These are phyloP conservation scores for Toxoplasma gondii DNA, from an alignment of 169 alveolate species.

Conservation along the genomic window DNA sequence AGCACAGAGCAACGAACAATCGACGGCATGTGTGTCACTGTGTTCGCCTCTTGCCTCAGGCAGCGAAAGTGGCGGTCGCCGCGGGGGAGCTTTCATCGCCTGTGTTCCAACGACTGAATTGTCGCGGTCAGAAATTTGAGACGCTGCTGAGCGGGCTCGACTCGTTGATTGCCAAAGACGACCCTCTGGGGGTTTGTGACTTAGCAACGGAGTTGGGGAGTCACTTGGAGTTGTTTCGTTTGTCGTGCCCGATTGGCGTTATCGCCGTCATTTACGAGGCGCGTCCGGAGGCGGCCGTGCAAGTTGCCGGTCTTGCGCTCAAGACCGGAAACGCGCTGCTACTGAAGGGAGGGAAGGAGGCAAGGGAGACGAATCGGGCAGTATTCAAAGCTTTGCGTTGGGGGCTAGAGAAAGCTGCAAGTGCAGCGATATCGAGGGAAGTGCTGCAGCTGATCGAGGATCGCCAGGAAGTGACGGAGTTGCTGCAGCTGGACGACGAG, in stretches of 20 bases:
- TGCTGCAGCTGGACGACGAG: conserved; percentile 71
- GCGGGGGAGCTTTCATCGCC: background rate
- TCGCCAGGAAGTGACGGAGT: conserved; percentile 72
- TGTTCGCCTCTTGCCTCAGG: background rate
- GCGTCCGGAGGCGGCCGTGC: conserved; percentile 80
- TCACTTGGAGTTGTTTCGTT: conserved; percentile 66
- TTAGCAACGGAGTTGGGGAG: background rate
- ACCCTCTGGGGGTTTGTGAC: conserved; percentile 26
- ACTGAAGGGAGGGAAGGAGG: conserved; percentile 64
- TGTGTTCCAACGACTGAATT: background rate
- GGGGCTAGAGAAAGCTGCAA: conserved; percentile 1
- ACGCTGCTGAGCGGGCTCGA: background rate
- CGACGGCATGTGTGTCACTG: background rate
- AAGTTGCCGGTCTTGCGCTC: conserved; percentile 74
- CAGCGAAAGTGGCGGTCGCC: background rate
- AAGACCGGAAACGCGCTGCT: conserved; percentile 74
- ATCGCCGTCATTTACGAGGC: conserved; percentile 77
- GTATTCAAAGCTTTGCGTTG: conserved; percentile 23
- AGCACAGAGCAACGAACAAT: too few species aligned
- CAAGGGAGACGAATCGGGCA: conserved; percentile 22
- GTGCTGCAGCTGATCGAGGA: conserved; percentile 71
- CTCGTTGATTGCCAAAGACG: background rate
- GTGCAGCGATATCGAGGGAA: background rate
- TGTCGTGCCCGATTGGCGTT: conserved; percentile 78
- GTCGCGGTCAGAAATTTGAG: background rate